These are phyloP conservation scores for Trichomonas gallinae DNA, from an alignment of 208 protist genomes.

Conservation along the genomic window DNA sequence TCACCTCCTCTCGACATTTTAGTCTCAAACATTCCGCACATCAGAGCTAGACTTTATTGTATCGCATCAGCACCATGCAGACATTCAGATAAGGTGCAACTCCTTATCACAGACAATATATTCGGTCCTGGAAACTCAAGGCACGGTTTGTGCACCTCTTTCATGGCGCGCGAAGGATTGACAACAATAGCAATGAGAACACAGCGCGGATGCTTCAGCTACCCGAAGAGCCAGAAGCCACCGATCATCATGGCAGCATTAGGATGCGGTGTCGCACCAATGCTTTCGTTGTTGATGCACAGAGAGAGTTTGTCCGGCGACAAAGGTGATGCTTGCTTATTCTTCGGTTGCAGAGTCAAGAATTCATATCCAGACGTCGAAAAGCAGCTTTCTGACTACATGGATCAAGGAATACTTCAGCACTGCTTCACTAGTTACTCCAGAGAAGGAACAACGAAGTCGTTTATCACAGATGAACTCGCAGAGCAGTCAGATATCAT, in stretches of 20 bases:
- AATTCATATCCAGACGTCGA: neutral
- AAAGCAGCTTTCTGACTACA: neutral
- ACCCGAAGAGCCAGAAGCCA: neutral
- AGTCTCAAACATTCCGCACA: neutral
- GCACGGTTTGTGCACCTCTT: neutral
- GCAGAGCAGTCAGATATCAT: neutral
- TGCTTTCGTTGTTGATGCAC: neutral
- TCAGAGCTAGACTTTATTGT: neutral
- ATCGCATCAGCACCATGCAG: neutral
- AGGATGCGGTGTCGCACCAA: neutral
- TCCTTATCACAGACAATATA: neutral
- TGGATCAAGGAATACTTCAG: neutral
- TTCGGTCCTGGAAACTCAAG: neutral
- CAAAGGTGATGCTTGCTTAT: neutral
- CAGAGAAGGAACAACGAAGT: neutral
- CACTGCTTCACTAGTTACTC: neutral
- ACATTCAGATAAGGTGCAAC: neutral
- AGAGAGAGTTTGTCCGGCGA: neutral
- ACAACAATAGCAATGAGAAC: neutral
- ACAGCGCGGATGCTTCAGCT: neutral
- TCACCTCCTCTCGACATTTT: neutral
- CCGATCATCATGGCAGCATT: neutral
- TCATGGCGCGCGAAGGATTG: neutral
- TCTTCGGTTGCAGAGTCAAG: neutral
- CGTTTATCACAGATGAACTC: neutral